A percentile compares a stretch with the other conserved stretches of the same genome.
Conservation (phyloP, 768 basidiomycete genomes). For the Termitomyces sp. region DNA sequence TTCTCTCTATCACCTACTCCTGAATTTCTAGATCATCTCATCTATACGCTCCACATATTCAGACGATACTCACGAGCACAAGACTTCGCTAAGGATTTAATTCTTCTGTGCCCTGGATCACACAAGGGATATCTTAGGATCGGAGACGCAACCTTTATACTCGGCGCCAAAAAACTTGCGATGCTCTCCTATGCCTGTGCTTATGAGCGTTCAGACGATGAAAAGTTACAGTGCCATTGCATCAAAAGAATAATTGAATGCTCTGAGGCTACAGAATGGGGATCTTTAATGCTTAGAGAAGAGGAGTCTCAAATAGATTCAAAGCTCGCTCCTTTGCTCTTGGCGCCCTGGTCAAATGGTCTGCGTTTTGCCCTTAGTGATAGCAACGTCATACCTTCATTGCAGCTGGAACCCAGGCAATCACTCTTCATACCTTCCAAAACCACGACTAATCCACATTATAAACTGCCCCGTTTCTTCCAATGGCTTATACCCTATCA, state of each 20-base stretch:
- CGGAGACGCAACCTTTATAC: conserved; percentile 38
- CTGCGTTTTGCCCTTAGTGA: conserved; percentile 32
- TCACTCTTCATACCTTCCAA: conserved; percentile 32
- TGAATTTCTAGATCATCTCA: conserved; percentile 42
- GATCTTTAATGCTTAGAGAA: conserved; percentile 34
- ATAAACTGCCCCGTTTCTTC: conserved; percentile 54
- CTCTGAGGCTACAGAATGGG: conserved; percentile 51
- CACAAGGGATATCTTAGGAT: conserved; percentile 48
- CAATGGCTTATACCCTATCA: conserved; percentile 59
- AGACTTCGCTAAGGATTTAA: conserved; percentile 27
- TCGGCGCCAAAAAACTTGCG: conserved; percentile 38
- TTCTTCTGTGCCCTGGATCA: conserved; percentile 27
- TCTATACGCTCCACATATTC: conserved; percentile 39
- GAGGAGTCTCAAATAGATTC: conserved; percentile 38
- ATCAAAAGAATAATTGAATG: conserved; percentile 42
- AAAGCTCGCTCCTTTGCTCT: conserved; percentile 25
- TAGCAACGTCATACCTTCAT: conserved; percentile 27
- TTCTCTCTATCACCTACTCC: conserved; percentile 22
- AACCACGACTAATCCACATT: conserved; percentile 15
- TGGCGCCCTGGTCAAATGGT: conserved; percentile 37
- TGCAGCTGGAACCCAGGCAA: conserved; percentile 38
- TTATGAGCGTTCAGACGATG: conserved; percentile 33
- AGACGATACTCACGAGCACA: conserved; percentile 32
- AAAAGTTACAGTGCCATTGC: conserved; percentile 36
- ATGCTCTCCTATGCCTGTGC: conserved; percentile 55